These are phyloP conservation scores for Dichotomocladium elegans DNA, from an alignment of 371 early-diverging fungal species.

Conservation along the genomic window DNA sequence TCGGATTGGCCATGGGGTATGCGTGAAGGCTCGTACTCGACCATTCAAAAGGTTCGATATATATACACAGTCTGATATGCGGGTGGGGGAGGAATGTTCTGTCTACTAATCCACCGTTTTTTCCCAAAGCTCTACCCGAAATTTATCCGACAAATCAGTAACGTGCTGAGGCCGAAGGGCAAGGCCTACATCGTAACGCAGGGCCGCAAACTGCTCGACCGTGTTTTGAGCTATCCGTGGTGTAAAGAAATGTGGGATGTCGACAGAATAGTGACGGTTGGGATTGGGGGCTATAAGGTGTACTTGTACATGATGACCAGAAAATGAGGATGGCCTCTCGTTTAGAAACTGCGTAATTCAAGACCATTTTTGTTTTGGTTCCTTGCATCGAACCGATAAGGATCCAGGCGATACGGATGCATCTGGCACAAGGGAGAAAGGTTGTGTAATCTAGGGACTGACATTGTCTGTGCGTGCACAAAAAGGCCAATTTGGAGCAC, in stretches of 20 bases:
- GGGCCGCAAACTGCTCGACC: constrained; percentile 33
- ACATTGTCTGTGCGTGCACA: no score
- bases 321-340: no score
- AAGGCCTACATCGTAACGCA: constrained; percentile 47
- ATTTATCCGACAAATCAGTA: constrained; percentile 32
- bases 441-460: no score
- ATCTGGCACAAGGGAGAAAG: no score
- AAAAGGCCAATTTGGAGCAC: no score
- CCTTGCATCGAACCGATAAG: no score
- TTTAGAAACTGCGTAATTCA: no score
- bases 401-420: no score
- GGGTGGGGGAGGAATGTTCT: background rate
- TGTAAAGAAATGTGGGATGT: constrained; percentile 23
- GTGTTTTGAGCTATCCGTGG: constrained; percentile 36
- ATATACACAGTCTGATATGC: no score
- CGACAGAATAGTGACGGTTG: constrained; percentile 22
- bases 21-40: constrained; percentile 30
- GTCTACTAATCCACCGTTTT: background rate
- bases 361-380: no score
- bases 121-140: constrained; percentile 34
- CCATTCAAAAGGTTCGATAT: constrained; percentile 37
- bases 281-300: constrained; percentile 39
- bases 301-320: constrained; percentile 26
- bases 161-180: constrained; percentile 23
- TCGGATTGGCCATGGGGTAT: constrained; percentile 52